These are phyloP conservation scores for Lachancea kluyveri DNA, from an alignment of 805 yeast species.

Conservation along the genomic window DNA sequence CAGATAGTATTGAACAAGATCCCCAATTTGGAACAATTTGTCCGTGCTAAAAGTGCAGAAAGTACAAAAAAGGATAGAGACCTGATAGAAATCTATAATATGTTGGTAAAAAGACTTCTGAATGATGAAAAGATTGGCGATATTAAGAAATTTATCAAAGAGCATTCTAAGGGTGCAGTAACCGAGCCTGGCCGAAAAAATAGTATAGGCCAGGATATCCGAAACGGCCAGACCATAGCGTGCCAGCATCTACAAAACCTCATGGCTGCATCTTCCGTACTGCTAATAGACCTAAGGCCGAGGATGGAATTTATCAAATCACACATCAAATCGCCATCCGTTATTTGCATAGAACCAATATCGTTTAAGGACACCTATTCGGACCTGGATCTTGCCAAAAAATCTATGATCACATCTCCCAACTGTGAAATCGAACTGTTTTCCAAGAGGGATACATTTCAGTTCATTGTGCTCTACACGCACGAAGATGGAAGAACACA, in stretches of 20 bases:
- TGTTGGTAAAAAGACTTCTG: conserved; percentile 23
- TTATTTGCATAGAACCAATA: conserved; percentile 74
- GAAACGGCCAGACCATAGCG: conserved; percentile 6
- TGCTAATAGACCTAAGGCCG: conserved; percentile 71
- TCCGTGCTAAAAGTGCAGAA: conserved; percentile 15
- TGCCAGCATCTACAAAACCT: conserved; percentile 12
- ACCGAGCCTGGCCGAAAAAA: neutral
- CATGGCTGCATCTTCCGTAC: conserved; percentile 23
- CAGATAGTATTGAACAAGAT: conserved; percentile 22
- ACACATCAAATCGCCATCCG: conserved; percentile 55
- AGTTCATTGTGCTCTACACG: conserved; percentile 55
- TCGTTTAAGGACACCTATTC: conserved; percentile 44
- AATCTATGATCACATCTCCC: conserved; percentile 52
- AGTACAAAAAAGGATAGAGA: conserved; percentile 17
- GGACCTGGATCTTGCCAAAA: conserved; percentile 61
- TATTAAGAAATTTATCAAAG: conserved; percentile 22
- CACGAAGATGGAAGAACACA: conserved; percentile 14
- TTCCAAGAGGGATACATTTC: conserved; percentile 46
- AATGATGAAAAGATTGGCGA: conserved; percentile 25
- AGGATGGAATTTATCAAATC: conserved; percentile 50
- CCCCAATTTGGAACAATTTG: conserved; percentile 23
- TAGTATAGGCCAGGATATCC: neutral
- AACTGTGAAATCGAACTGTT: conserved; percentile 50
- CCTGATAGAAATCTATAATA: conserved; percentile 28
- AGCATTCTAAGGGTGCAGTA: conserved; percentile 11